Base-by-base conservation (phyloP, 306 rosid species). In the Casuarina glauca region DNA sequence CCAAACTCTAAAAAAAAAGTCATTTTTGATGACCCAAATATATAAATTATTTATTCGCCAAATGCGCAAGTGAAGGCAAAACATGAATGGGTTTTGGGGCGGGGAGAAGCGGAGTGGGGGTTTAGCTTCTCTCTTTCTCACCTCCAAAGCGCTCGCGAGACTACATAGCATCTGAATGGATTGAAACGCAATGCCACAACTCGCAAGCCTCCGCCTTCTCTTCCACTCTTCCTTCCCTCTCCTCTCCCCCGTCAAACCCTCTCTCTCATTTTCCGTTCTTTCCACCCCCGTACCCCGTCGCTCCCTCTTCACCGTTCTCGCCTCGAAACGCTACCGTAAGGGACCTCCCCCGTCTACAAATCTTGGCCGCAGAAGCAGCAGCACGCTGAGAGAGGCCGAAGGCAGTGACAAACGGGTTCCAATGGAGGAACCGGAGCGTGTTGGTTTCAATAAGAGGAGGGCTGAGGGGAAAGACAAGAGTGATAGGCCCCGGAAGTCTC, bases 391-490 rank as follows among this genome's bases (percentile, higher is more conserved):
- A 42, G 80, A 80, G 69, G 73, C 26, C 2, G 16, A 32, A 8
- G 71, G 32, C 12, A 44, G 38, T 73, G 79, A 78, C 43, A 39
- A 62, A 36, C 72, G 70, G 50, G 35, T 17, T 61, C 57, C 74
- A 4, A 86, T 88, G 87, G 92, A 87, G 68, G 86, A 89, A 11
- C 36, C 74, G 35, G 69, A 63, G 49, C 57, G 88, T 16, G 36
- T 57, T 73, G 87, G 80, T 3, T 91, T 88, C 88, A 93, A 93
- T 80, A 93, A 85, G 90, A 79, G 89, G 76, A 88, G 97, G 46
- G 97, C 97, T 0, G 93, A 93, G 70, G 98, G 97, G 4, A 69
- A 80, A 77, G 98, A 90, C 48, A 85, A 81, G 76, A 43, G 0
- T 8, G 93, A 90, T 50, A 60, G 60, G 6, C 74, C 90, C 38